These are phyloP conservation scores for Globisporangium rhizosaccharum DNA, from an alignment of 352 stramenopile species.

Conservation along the genomic window DNA sequence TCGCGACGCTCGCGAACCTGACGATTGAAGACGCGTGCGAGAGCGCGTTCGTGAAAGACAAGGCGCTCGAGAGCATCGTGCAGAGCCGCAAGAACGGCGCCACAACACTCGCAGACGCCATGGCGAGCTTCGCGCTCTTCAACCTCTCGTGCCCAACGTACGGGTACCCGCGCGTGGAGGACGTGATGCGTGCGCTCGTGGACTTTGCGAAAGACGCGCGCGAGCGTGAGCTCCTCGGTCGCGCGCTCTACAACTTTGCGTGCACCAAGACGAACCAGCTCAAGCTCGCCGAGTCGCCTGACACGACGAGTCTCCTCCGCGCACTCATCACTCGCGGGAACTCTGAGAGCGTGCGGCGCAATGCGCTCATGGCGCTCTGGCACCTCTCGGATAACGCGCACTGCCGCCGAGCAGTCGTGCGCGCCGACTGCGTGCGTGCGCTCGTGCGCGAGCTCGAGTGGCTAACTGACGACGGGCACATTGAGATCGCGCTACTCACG, in stretches of 20 bases:
- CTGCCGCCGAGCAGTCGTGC: slow-evolving; percentile 44
- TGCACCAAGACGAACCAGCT: slow-evolving; percentile 54
- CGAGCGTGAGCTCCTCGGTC: slow-evolving; percentile 43
- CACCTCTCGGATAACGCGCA: slow-evolving; percentile 44
- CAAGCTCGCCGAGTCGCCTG: slow-evolving; percentile 53
- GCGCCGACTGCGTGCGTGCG: slow-evolving; percentile 33
- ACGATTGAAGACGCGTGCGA: slow-evolving; percentile 72
- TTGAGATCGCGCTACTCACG: slow-evolving; percentile 36
- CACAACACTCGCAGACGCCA: slow-evolving; percentile 22
- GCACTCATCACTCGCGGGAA: slow-evolving; percentile 22
- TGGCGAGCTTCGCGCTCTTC: slow-evolving; percentile 51
- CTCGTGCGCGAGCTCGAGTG: slow-evolving; percentile 40
- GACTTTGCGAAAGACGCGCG: slow-evolving; percentile 37
- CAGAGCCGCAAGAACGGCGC: slow-evolving; percentile 40
- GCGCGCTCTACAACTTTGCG: slow-evolving; percentile 63
- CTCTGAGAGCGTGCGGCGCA: slow-evolving; percentile 27
- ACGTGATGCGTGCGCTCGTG: slow-evolving; percentile 53
- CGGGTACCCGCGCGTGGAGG: slow-evolving; percentile 61
- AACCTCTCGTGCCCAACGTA: slow-evolving; percentile 65
- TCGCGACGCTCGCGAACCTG: slow-evolving; percentile 53
- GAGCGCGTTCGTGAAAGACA: slow-evolving; percentile 65
- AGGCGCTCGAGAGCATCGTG: slow-evolving; percentile 54
- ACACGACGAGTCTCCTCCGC: slow-evolving; percentile 35
- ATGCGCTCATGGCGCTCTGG: slow-evolving; percentile 27
- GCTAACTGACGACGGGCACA: slow-evolving; percentile 22